Evolutionary conservation across 164 flowering plant species (phyloP).

Genomic region (Tetracentron sinense): DNA sequence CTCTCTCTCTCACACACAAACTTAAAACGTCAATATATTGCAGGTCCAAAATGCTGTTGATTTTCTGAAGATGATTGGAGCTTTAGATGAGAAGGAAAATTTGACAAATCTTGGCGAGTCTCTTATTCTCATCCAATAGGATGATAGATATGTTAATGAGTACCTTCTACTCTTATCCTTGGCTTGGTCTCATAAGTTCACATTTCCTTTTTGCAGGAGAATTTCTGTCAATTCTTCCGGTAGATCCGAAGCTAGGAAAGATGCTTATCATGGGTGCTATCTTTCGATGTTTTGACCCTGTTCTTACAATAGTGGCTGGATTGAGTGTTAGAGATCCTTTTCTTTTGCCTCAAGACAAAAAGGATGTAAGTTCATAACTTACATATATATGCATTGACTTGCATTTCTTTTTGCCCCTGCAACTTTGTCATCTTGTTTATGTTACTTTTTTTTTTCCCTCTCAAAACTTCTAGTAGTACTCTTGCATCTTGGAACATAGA

Average conservation of each 20-base stretch:
- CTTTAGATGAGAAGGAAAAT: conserved; percentile 84
- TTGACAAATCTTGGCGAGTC: conserved; percentile 86
- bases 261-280: conserved; percentile 96
- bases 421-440: background rate
- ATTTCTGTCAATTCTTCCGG: conserved; percentile 86
- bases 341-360: conserved; percentile 94
- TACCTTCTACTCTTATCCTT: background rate
- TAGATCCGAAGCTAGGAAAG: conserved; percentile 98
- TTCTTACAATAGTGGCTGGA: conserved; percentile 87
- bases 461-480: background rate
- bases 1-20: background rate
- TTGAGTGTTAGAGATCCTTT: conserved; percentile 97
- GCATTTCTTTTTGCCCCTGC: background rate
- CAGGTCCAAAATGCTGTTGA: conserved; percentile 97
- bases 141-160: background rate
- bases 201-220: conserved; percentile 45
- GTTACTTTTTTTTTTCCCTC: background rate
- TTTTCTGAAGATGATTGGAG: conserved; percentile 91
- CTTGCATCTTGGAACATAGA: background rate
- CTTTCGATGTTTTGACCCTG: conserved; percentile 91
- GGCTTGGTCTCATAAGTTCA: background rate
- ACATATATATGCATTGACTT: background rate
- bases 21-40: conserved; percentile 5
- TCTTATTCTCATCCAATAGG: conserved; percentile 11
- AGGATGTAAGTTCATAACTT: conserved; percentile 60